Conservation (phyloP, 345 rosid genomes). For the Eucalyptus sp. region DNA sequence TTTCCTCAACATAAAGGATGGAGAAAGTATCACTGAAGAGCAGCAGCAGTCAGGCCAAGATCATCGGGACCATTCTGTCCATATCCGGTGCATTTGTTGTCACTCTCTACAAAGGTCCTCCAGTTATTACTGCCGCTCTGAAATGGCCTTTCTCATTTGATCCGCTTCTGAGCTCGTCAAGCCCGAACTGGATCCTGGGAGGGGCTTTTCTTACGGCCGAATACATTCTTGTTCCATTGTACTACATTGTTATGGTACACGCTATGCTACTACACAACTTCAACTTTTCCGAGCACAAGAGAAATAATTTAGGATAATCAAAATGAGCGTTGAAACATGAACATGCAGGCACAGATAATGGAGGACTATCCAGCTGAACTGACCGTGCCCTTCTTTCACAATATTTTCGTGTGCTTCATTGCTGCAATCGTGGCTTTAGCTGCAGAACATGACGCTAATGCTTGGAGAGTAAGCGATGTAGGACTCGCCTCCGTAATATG, state of each 20-base stretch:
- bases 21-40: slow-evolving; percentile 48
- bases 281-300: neutral
- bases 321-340: neutral
- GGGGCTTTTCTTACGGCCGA: slow-evolving; percentile 54
- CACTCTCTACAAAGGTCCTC: slow-evolving; percentile 66
- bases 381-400: slow-evolving; percentile 64
- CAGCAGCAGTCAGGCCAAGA: slow-evolving; percentile 63
- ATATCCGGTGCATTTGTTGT: slow-evolving; percentile 66
- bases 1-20: slow-evolving; percentile 34
- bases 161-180: slow-evolving; percentile 22
- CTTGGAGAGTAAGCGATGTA: slow-evolving; percentile 44
- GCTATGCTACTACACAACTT: neutral
- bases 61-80: slow-evolving; percentile 67
- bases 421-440: slow-evolving; percentile 41
- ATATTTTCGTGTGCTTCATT: slow-evolving; percentile 41
- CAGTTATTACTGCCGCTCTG: slow-evolving; percentile 14
- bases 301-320: slow-evolving; percentile 1
- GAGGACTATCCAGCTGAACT: slow-evolving; percentile 77
- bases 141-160: slow-evolving; percentile 12
- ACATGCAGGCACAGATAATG: slow-evolving; percentile 62
- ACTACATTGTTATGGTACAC: slow-evolving; percentile 83
- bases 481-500: slow-evolving; percentile 67
- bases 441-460: slow-evolving; percentile 33
- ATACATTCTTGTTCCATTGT: slow-evolving; percentile 48
- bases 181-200: slow-evolving; percentile 60